Percentiles rank a stretch among this genome's conserved stretches.
These are phyloP conservation scores for Penicillium cinerascens DNA, from an alignment of 495 filamentous ascomycete genomes.

Conservation along the genomic window DNA sequence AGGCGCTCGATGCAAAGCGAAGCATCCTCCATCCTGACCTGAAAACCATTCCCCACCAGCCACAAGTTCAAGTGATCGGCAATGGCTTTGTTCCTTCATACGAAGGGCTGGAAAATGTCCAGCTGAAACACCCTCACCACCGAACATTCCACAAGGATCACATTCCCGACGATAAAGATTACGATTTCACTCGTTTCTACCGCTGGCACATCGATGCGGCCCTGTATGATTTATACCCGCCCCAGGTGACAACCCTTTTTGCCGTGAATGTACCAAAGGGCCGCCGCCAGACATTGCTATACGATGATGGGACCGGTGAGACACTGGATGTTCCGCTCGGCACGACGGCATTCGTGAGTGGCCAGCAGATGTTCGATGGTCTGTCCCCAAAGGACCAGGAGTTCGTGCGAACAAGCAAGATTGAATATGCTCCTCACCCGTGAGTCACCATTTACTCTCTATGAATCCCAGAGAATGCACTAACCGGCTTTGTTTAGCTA, in stretches of 20 bases:
- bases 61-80: conserved; percentile 75
- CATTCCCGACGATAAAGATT: conserved; percentile 60
- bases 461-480: neutral
- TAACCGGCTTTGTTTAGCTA: conserved; percentile 34
- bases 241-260: conserved; percentile 64
- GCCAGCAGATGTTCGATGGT: conserved; percentile 60
- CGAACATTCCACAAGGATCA: conserved; percentile 64
- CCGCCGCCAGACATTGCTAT: conserved; percentile 60
- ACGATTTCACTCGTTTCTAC: conserved; percentile 68
- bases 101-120: conserved; percentile 63
- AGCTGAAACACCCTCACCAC: conserved; percentile 70
- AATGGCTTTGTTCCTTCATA: conserved; percentile 63
- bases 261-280: conserved; percentile 64
- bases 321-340: conserved; percentile 65
- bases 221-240: conserved; percentile 66
- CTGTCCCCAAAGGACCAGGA: conserved; percentile 61
- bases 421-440: conserved; percentile 73
- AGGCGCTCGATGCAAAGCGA: conserved; percentile 62
- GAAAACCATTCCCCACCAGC: conserved; percentile 74
- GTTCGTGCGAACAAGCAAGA: conserved; percentile 58
- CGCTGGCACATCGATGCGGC: conserved; percentile 79
- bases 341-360: conserved; percentile 71
- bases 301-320: conserved; percentile 68
- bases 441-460: conserved; percentile 1
- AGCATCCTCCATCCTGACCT: conserved; percentile 72